These are phyloP conservation scores for Penicillium occitanis DNA, from an alignment of 2,329 filamentous ascomycete genomes.

Conservation along the genomic window DNA sequence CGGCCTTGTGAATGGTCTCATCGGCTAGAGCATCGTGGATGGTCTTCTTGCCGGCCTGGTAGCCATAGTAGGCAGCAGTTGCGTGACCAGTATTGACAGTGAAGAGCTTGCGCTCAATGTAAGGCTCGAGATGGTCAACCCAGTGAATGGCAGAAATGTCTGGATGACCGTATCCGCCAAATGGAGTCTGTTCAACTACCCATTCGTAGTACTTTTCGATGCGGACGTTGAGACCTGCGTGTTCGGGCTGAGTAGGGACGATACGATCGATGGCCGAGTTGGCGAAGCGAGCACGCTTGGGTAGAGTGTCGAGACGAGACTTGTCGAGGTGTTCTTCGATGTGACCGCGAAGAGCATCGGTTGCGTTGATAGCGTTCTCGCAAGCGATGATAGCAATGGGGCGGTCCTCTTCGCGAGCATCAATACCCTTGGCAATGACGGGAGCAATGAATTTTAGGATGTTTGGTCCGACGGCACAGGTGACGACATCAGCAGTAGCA, in stretches of 20 bases:
- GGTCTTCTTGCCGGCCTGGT: constrained; percentile 79
- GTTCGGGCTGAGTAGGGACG: constrained; percentile 80
- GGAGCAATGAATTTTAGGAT: constrained; percentile 96
- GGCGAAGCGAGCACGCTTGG: constrained; percentile 79
- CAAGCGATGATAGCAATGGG: constrained; percentile 93
- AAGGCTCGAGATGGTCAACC: constrained; percentile 87
- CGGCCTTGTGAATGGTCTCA: constrained; percentile 73
- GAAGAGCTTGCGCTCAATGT: constrained; percentile 99
- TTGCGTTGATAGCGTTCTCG: constrained; percentile 96
- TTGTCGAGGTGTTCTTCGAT: constrained; percentile 76
- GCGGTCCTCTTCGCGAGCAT: constrained; percentile 63
- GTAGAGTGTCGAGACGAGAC: constrained; percentile 66
- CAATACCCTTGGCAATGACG: constrained; percentile 91
- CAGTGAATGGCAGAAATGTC: constrained; percentile 86
- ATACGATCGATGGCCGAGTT: constrained; percentile 99
- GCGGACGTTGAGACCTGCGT: constrained; percentile 82
- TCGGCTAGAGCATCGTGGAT: constrained; percentile 88
- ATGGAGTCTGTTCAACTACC: constrained; percentile 88
- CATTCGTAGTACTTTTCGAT: constrained; percentile 99
- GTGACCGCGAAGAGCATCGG: constrained; percentile 77
- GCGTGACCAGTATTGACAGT: constrained; percentile 99
- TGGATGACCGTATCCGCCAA: constrained; percentile 68
- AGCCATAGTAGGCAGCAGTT: constrained; percentile 91
- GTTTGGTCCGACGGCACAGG: constrained; percentile 94
- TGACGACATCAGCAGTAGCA: constrained; percentile 82